phyloP scores from a whole-genome alignment of 2,329 filamentous ascomycete genomes.

The Penicillium griseofulvum region DNA sequence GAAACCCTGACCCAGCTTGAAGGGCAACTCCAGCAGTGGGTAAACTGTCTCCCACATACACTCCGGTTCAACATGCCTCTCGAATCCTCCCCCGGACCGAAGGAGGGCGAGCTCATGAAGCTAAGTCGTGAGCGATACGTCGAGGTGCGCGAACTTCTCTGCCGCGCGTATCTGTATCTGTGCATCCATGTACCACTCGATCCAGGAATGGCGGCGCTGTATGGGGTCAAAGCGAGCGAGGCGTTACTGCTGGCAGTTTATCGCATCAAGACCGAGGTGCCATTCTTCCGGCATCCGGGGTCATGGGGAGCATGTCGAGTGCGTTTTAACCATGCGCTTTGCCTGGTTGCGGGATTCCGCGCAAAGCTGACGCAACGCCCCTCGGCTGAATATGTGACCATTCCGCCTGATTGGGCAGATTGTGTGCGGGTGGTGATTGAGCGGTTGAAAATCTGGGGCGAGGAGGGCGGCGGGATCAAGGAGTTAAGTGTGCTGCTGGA shows the following conservation, averaged over 20 bases:
- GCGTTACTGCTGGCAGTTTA: constrained; percentile 22
- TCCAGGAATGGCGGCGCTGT: constrained; percentile 14
- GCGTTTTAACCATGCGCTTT: constrained; percentile 27
- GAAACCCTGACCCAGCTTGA: constrained; percentile 21
- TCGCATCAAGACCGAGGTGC: constrained; percentile 27
- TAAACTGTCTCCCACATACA: constrained; percentile 23
- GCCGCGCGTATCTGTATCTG: constrained; percentile 25
- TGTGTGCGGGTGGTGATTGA: constrained; percentile 24
- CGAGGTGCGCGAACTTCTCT: constrained; percentile 27
- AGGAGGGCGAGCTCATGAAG: constrained; percentile 26
- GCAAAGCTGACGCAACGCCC: constrained; percentile 18
- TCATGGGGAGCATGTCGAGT: constrained; percentile 28
- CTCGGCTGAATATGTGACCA: constrained; percentile 20
- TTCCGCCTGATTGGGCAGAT: constrained; percentile 22
- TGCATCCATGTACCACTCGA: constrained; percentile 23
- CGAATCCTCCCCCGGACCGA: constrained; percentile 11
- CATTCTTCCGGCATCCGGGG: constrained; percentile 27
- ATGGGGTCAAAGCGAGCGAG: constrained; percentile 24
- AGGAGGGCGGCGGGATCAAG: constrained; percentile 25
- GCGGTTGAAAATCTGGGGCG: constrained; percentile 23
- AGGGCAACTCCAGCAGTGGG: constrained; percentile 26
- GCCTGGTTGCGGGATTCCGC: constrained; percentile 23
- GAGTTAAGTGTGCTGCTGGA: constrained; percentile 22
- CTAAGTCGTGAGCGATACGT: constrained; percentile 26
- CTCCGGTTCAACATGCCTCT: constrained; percentile 26